Conservation (phyloP, 805 yeast species). For the Metschnikowia hibisci region DNA sequence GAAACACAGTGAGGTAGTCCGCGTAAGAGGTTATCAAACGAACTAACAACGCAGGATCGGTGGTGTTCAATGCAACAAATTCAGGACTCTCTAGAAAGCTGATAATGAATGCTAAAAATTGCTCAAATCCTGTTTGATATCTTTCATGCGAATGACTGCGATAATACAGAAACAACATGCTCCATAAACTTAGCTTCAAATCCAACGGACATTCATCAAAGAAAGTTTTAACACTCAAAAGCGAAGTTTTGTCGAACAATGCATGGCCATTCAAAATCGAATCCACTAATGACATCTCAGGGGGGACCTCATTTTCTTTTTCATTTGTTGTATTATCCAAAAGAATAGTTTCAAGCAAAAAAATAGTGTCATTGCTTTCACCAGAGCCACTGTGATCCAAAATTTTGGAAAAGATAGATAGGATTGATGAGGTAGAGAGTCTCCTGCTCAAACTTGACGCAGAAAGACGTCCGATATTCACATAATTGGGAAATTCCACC, state of each 20-base stretch:
- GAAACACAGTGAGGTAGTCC: slow-evolving; percentile 41
- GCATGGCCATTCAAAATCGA: slow-evolving; percentile 16
- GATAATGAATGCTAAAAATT: slow-evolving; percentile 44
- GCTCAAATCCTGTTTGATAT: slow-evolving; percentile 48
- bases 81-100: slow-evolving; percentile 25
- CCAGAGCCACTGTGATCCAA: slow-evolving; percentile 31
- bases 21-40: slow-evolving; percentile 53
- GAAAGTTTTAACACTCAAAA: slow-evolving; percentile 55
- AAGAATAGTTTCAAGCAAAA: slow-evolving; percentile 46
- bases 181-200: slow-evolving; percentile 73
- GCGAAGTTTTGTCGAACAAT: slow-evolving; percentile 19
- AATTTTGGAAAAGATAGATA: slow-evolving; percentile 58
- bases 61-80: slow-evolving; percentile 18
- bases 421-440: slow-evolving; percentile 65
- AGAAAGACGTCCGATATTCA: slow-evolving; percentile 55
- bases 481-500: slow-evolving; percentile 54
- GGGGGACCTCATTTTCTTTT: background rate
- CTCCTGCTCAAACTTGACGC: slow-evolving; percentile 51
- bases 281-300: slow-evolving; percentile 6
- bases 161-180: slow-evolving; percentile 59
- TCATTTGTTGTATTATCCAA: slow-evolving; percentile 18
- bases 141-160: slow-evolving; percentile 26
- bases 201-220: slow-evolving; percentile 60
- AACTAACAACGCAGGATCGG: slow-evolving; percentile 43
- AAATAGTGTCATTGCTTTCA: slow-evolving; percentile 32